Conservation (phyloP, 2,329 filamentous ascomycete genomes). For the Helicocarpus griseus region DNA sequence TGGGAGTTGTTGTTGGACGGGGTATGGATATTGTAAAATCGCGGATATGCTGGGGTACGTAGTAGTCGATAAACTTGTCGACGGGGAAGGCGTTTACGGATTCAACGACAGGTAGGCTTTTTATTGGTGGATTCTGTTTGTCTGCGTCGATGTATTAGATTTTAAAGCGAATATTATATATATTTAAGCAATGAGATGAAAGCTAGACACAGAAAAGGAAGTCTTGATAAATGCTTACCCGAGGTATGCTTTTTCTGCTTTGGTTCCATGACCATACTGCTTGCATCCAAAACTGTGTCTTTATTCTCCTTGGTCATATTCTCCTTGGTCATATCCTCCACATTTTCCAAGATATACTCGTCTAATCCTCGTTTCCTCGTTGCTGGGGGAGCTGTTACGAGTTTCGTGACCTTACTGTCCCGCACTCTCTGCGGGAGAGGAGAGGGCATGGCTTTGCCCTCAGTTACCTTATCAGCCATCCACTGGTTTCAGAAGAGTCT, state of each 20-base stretch:
- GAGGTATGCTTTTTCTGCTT: neutral
- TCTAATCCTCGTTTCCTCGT: neutral
- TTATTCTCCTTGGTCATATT: neutral
- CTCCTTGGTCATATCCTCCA: neutral
- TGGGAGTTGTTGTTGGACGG: constrained; percentile 3
- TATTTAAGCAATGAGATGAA: neutral
- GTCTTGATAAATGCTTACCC: neutral
- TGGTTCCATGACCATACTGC: neutral
- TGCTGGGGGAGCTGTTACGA: neutral
- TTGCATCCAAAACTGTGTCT: neutral
- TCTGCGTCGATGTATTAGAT: neutral
- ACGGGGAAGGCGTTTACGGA: constrained; percentile 32
- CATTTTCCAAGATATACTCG: neutral
- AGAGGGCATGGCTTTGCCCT: neutral
- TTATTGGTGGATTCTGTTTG: neutral
- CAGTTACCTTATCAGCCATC: neutral
- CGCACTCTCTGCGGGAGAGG: neutral
- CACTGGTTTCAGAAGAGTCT: too few relatives aligned
- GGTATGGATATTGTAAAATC: constrained; percentile 9
- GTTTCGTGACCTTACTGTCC: neutral
- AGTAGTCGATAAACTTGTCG: constrained; percentile 28
- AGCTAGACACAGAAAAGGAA: too few relatives aligned
- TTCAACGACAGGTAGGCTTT: constrained; percentile 28
- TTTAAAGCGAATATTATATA: neutral
- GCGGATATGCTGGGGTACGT: constrained; percentile 18